A percentile compares a stretch with the other conserved stretches of the same genome.
Conservation (phyloP, 345 rosid species). For the Heritiera fomes region DNA sequence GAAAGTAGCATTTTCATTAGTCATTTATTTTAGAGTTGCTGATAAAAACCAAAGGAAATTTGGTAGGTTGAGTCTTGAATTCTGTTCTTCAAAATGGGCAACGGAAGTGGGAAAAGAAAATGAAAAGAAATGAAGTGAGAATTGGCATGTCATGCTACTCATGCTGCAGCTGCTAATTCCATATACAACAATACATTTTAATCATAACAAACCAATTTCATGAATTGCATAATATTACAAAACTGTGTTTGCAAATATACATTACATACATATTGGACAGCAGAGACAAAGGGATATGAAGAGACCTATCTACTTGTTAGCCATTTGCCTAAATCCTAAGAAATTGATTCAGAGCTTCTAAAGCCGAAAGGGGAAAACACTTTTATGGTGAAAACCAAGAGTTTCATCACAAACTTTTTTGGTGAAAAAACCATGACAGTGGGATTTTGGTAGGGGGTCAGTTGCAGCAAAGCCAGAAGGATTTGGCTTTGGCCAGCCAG, state of each 20-base stretch:
- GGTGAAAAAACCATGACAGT: neutral
- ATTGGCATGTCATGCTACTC: neutral
- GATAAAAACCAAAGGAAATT: neutral
- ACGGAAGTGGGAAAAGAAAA: neutral
- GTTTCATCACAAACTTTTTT: neutral
- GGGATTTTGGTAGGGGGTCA: neutral
- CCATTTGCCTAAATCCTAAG: slow-evolving; percentile 11
- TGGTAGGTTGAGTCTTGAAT: neutral
- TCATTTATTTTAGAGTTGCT: neutral
- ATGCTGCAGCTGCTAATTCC: neutral
- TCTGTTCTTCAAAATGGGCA: neutral
- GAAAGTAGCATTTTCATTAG: neutral
- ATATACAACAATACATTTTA: neutral
- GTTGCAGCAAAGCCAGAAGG: slow-evolving; percentile 3
- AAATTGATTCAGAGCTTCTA: neutral
- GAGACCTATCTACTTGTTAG: slow-evolving; percentile 19
- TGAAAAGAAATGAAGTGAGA: neutral
- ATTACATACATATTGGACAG: slow-evolving; percentile 17
- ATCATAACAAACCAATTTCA: slow-evolving; percentile 6
- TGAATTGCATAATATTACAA: slow-evolving; percentile 15
- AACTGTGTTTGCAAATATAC: slow-evolving; percentile 24
- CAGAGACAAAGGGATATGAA: neutral
- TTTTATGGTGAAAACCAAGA: neutral
- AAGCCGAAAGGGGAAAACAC: neutral
- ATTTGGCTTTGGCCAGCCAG: neutral